These are phyloP conservation scores for Cryomyces antarcticus DNA, from an alignment of 495 filamentous ascomycete genomes.

Conservation along the genomic window DNA sequence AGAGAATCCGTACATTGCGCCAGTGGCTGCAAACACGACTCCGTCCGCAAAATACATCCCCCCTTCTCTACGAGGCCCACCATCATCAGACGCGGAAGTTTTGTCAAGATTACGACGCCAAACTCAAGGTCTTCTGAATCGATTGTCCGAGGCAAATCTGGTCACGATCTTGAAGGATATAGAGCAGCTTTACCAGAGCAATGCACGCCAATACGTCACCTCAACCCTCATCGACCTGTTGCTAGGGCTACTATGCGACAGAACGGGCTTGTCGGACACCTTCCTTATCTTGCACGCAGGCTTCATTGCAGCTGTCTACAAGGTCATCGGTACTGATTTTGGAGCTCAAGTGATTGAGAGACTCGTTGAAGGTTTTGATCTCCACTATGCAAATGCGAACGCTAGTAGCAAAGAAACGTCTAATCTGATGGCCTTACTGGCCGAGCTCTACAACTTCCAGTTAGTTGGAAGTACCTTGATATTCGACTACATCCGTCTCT, in stretches of 20 bases:
- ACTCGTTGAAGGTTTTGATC: slow-evolving; percentile 47
- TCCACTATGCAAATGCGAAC: slow-evolving; percentile 23
- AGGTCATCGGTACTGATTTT: slow-evolving; percentile 66
- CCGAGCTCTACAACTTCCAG: slow-evolving; percentile 80
- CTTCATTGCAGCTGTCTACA: slow-evolving; percentile 76
- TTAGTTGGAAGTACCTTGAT: slow-evolving; percentile 62
- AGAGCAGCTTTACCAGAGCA: slow-evolving; percentile 59
- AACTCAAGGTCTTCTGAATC: slow-evolving; percentile 75
- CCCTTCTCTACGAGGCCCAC: slow-evolving; percentile 52
- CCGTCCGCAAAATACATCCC: slow-evolving; percentile 59
- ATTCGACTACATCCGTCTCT: slow-evolving; percentile 73
- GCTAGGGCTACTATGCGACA: slow-evolving; percentile 54
- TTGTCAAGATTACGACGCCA: slow-evolving; percentile 53
- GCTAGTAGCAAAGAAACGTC: slow-evolving; percentile 40
- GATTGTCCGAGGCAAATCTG: slow-evolving; percentile 76
- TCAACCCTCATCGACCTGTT: slow-evolving; percentile 54
- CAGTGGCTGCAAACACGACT: slow-evolving; percentile 15
- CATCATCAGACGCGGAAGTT: slow-evolving; percentile 42
- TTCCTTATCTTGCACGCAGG: slow-evolving; percentile 81
- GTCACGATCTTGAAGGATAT: slow-evolving; percentile 60
- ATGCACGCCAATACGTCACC: slow-evolving; percentile 69
- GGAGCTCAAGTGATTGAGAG: slow-evolving; percentile 67
- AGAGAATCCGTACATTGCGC: slow-evolving; percentile 47
- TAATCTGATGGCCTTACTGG: slow-evolving; percentile 70
- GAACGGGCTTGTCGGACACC: slow-evolving; percentile 56